Evolutionary conservation across 768 basidiomycete genomes (phyloP).

Genomic region (Rickenella mellea): DNA sequence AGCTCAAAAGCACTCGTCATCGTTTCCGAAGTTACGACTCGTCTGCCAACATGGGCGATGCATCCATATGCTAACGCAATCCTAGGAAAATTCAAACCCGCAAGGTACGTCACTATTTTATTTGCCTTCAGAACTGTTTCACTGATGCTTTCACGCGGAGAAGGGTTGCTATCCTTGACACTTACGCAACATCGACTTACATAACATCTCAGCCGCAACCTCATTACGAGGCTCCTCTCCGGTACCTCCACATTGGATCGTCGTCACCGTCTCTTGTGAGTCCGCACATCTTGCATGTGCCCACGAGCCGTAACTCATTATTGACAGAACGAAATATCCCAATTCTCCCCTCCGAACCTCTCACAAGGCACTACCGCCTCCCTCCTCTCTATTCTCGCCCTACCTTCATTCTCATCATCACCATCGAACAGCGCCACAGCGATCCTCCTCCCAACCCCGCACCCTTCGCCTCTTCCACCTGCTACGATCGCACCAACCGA

Average conservation of each 20-base stretch:
- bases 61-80: constrained; percentile 35
- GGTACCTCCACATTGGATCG: constrained; percentile 33
- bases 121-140: background rate
- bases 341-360: constrained; percentile 48
- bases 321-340: constrained; percentile 19
- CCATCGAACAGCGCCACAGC: background rate
- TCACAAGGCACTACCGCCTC: constrained; percentile 46
- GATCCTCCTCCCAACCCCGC: constrained; percentile 10
- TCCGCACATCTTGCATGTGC: background rate
- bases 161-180: constrained; percentile 43
- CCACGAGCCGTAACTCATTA: constrained; percentile 15
- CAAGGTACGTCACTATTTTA: constrained; percentile 24
- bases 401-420: constrained; percentile 3
- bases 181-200: constrained; percentile 38
- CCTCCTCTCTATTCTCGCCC: constrained; percentile 31
- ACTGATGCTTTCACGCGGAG: constrained; percentile 2
- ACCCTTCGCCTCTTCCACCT: background rate
- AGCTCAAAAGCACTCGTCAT: constrained; percentile 40
- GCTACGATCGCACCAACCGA: background rate
- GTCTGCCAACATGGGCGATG: constrained; percentile 42
- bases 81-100: constrained; percentile 34
- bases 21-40: constrained; percentile 40
- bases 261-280: constrained; percentile 5
- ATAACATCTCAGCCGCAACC: constrained; percentile 26
- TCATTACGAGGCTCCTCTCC: constrained; percentile 37